These are phyloP conservation scores for barley (Hordeum vulgare) DNA, from an alignment of 176 grass and related monocot species.

Conservation along the genomic window MorexV3_pseudomolecules_assembly NC_058518.1:449236593-449237092, in stretches of 20 bases:
- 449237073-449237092: neutral
- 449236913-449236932: constrained; percentile 54
- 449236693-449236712: neutral
- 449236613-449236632: neutral
- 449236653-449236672: constrained; percentile 1
- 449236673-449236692: neutral
- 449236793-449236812: neutral
- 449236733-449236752: neutral
- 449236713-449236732: neutral
- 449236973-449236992: constrained; percentile 25
- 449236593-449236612: neutral
- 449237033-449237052: neutral
- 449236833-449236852: neutral
- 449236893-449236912: constrained; percentile 72
- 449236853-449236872: neutral
- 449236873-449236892: neutral
- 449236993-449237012: neutral
- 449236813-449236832: neutral
- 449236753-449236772: neutral
- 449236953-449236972: constrained; percentile 44
- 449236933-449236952: constrained; percentile 37
- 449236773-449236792: neutral
- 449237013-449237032: neutral
- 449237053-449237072: neutral
- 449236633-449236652: neutral